Percentiles rank a stretch among this genome's conserved stretches.
Evolutionary conservation across 768 basidiomycete genomes (phyloP).

Genomic region (Kwoniella botswanensis): DNA sequence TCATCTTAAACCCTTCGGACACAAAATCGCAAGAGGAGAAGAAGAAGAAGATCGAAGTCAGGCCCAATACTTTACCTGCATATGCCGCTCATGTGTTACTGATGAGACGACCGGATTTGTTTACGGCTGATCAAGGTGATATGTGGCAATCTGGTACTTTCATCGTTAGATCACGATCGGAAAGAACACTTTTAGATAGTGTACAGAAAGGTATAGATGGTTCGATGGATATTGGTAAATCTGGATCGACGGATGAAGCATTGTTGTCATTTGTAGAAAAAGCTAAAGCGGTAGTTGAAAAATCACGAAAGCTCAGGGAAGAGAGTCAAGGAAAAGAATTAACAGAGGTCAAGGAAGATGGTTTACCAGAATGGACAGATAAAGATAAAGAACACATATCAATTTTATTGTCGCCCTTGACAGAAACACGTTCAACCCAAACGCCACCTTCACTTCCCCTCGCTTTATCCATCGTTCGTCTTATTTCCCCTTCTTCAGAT

Average conservation of each 20-base stretch:
- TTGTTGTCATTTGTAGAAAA: constrained; percentile 46
- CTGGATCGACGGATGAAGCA: background rate
- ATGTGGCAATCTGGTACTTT: constrained; percentile 46
- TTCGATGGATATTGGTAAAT: constrained; percentile 14
- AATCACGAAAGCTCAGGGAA: constrained; percentile 10
- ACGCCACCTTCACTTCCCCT: constrained; percentile 68
- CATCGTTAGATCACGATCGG: constrained; percentile 37
- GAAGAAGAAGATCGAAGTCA: constrained; percentile 16
- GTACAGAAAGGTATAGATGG: constrained; percentile 30
- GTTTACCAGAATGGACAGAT: constrained; percentile 21
- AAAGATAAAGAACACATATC: constrained; percentile 42
- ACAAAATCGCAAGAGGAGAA: background rate
- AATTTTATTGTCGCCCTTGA: constrained; percentile 48
- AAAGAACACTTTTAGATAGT: constrained; percentile 24
- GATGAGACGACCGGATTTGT: constrained; percentile 50
- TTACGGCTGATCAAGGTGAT: constrained; percentile 43
- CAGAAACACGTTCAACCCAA: constrained; percentile 61
- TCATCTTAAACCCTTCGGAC: constrained; percentile 60
- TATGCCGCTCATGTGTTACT: constrained; percentile 49
- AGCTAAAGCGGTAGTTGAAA: constrained; percentile 32
- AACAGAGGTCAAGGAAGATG: constrained; percentile 1
- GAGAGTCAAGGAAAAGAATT: constrained; percentile 10
- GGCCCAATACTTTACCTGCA: constrained; percentile 42
- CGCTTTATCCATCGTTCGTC: constrained; percentile 67
- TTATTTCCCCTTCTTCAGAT: constrained; percentile 59